Percentiles rank a stretch among this genome's conserved stretches.
Conservation (phyloP, 345 rosid species). For the Eucalyptus decipiens region DNA sequence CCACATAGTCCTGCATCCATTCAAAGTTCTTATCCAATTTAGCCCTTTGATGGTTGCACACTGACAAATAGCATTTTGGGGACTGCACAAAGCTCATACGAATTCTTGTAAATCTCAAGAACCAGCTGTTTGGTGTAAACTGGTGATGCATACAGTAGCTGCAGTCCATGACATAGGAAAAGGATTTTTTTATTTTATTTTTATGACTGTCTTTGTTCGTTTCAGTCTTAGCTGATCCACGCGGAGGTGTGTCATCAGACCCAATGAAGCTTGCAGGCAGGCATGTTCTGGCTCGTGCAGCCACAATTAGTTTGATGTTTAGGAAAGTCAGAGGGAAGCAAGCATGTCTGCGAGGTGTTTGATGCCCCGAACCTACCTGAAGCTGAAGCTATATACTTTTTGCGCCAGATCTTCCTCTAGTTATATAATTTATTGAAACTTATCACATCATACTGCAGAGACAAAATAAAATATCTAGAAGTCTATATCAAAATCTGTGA, state of each 20-base stretch:
- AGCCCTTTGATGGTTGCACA: neutral
- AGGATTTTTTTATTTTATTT: too few relatives aligned
- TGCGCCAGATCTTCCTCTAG: neutral
- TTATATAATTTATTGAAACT: too few relatives aligned
- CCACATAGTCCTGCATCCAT: neutral
- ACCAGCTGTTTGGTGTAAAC: neutral
- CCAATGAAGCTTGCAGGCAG: neutral
- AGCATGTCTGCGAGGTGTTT: neutral
- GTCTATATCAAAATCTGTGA: neutral
- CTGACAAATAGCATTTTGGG: neutral
- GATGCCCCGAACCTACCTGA: neutral
- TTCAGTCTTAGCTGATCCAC: neutral
- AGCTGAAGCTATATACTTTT: slow-evolving; percentile 27
- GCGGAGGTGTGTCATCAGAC: neutral
- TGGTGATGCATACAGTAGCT: neutral
- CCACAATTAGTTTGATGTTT: neutral
- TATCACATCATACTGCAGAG: neutral
- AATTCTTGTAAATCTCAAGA: neutral
- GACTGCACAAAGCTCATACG: neutral
- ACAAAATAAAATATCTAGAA: too few relatives aligned
- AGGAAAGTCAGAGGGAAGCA: neutral
- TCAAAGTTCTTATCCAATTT: neutral
- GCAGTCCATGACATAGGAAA: neutral
- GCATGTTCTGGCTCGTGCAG: neutral
- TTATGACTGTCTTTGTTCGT: neutral